A percentile compares a stretch with the other conserved stretches of the same genome.
phyloP scores from a whole-genome alignment of 2,329 filamentous ascomycete genomes.

The Ophiostoma ulmi region DNA sequence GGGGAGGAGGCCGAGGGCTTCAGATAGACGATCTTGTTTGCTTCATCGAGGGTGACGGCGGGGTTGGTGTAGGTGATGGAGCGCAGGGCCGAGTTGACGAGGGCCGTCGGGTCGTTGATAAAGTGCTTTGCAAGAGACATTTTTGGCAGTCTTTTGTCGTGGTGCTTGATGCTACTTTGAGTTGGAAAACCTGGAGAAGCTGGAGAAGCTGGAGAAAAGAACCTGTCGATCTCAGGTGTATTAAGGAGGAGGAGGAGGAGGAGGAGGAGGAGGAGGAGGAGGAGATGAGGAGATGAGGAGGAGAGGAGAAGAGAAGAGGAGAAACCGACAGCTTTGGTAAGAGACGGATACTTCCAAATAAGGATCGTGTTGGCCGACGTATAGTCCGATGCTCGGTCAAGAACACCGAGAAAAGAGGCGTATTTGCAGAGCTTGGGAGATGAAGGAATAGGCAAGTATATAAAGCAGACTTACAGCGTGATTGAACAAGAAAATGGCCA shows the following conservation, averaged over 20 bases:
- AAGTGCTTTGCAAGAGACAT: constrained; percentile 68
- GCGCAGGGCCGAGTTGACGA: constrained; percentile 71
- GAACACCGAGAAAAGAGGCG: background rate
- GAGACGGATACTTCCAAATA: background rate
- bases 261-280: background rate
- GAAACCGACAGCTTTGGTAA: background rate
- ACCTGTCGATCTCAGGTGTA: background rate
- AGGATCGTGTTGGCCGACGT: background rate
- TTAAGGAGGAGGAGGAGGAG: background rate
- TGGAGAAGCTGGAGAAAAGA: constrained; percentile 4
- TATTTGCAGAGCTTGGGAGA: background rate
- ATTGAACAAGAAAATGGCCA: background rate
- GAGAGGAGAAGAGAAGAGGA: background rate
- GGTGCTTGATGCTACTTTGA: background rate
- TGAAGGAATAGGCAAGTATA: background rate
- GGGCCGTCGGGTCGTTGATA: constrained; percentile 72
- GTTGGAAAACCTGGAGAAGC: background rate
- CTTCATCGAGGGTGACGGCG: constrained; percentile 67
- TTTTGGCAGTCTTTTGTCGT: background rate
- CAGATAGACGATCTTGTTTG: constrained; percentile 80
- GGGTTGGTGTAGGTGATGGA: constrained; percentile 81
- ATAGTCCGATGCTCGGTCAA: constrained; percentile 1
- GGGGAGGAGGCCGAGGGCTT: constrained; percentile 42
- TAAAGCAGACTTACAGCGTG: background rate
- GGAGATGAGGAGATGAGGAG: background rate